These are phyloP conservation scores for Amoeboaphelidium protococcarum DNA, from an alignment of 371 early-diverging fungal species.

Conservation along the genomic window DNA sequence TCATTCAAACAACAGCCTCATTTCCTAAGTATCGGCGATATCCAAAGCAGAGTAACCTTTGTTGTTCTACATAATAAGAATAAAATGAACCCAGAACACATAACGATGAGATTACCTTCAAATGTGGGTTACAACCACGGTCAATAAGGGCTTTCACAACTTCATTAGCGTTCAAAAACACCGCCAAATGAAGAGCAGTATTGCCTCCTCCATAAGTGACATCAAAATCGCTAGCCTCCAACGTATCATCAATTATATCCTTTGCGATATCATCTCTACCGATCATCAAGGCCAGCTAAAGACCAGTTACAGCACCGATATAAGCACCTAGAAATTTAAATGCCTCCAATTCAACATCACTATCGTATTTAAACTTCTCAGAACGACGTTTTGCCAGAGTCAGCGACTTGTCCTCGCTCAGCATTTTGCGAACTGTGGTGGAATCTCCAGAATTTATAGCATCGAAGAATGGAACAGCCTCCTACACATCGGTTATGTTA, in stretches of 20 bases:
- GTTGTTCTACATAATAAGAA: neutral
- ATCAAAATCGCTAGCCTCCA: conserved; percentile 19
- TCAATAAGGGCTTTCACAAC: conserved; percentile 24
- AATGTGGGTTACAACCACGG: conserved; percentile 28
- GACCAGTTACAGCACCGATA: conserved; percentile 15
- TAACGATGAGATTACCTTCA: no score
- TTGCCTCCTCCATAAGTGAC: conserved; percentile 21
- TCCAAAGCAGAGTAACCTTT: neutral
- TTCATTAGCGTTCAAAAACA: conserved; percentile 15
- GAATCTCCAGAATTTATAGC: conserved; percentile 10
- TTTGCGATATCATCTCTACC: conserved; percentile 26
- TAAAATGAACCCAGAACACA: no score
- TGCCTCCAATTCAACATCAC: conserved; percentile 12
- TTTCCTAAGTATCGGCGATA: neutral
- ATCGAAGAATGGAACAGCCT: conserved; percentile 3
- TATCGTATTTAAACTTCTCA: conserved; percentile 11
- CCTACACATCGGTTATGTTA: no score
- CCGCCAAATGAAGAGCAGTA: conserved; percentile 27
- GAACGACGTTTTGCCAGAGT: conserved; percentile 8
- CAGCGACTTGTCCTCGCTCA: conserved; percentile 11
- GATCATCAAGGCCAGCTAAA: conserved; percentile 25
- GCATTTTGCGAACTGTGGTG: conserved; percentile 10
- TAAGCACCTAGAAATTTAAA: conserved; percentile 22
- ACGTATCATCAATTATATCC: conserved; percentile 30
- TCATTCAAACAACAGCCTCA: no score